Conservation (phyloP, 2,329 filamentous ascomycete species). For the Diaporthe sp. region DNA sequence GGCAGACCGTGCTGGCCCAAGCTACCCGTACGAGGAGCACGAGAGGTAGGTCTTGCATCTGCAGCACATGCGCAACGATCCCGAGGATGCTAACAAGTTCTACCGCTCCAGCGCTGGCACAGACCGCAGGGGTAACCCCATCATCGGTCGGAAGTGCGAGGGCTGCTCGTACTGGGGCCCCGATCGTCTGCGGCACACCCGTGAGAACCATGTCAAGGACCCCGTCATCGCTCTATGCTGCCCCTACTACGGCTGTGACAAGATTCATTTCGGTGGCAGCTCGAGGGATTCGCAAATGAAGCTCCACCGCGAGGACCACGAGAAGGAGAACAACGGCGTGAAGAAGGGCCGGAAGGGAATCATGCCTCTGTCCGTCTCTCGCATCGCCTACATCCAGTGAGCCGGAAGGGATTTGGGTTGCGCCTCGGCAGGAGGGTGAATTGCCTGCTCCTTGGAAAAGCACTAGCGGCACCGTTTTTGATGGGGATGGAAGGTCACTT, state of each 20-base stretch:
- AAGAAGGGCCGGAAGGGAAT: not conserved
- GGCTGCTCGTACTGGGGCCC: not conserved
- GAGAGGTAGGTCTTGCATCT: not conserved
- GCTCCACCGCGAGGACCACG: not conserved
- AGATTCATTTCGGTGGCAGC: not conserved
- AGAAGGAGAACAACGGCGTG: not conserved
- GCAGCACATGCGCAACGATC: no score
- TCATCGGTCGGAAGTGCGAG: not conserved
- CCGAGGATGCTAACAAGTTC: not conserved
- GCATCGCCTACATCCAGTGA: not conserved
- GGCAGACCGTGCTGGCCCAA: not conserved
- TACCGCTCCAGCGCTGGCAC: rapidly evolving
- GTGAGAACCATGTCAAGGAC: not conserved
- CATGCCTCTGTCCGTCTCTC: not conserved
- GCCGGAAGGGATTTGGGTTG: not conserved
- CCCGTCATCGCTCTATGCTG: not conserved
- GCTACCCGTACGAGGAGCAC: not conserved
- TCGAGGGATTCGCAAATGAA: not conserved
- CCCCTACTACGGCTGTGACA: not conserved
- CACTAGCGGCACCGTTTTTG: not conserved
- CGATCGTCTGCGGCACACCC: not conserved
- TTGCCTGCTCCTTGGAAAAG: not conserved
- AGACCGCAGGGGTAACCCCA: not conserved
- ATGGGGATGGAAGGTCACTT: not conserved
- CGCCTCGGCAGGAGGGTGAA: not conserved